A percentile compares a stretch with the other conserved stretches of the same genome.
Evolutionary conservation across 2,329 filamentous ascomycete genomes (phyloP).

Genomic region (Colletotrichum sp.): DNA sequence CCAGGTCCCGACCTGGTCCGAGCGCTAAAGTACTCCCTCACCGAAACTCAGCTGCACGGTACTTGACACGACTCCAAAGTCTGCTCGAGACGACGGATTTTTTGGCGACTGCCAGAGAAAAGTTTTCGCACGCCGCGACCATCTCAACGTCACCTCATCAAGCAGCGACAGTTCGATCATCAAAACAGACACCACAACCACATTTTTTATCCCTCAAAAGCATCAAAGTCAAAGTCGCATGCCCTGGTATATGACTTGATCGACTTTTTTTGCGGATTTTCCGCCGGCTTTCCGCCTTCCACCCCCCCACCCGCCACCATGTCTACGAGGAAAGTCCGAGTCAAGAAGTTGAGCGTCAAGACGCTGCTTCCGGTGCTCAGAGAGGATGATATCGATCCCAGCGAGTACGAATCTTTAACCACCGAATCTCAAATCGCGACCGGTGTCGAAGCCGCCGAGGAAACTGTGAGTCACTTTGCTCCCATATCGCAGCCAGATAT

Average conservation of each 20-base stretch:
- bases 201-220: slow-evolving; percentile 60
- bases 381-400: slow-evolving; percentile 88
- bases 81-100: slow-evolving; percentile 11
- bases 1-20: slow-evolving; percentile 16
- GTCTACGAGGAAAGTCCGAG: slow-evolving; percentile 74
- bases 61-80: slow-evolving; percentile 16
- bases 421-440: slow-evolving; percentile 89
- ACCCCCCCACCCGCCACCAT: slow-evolving; percentile 51
- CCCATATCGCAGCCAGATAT: slow-evolving; percentile 38
- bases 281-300: slow-evolving; percentile 50
- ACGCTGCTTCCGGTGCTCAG: slow-evolving; percentile 85
- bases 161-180: slow-evolving; percentile 52
- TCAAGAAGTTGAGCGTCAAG: slow-evolving; percentile 93
- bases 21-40: slow-evolving; percentile 16
- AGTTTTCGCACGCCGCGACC: slow-evolving; percentile 50
- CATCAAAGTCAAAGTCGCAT: slow-evolving; percentile 56
- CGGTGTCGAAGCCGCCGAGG: slow-evolving; percentile 95
- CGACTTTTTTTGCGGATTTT: slow-evolving; percentile 69
- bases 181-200: slow-evolving; percentile 58
- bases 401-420: slow-evolving; percentile 84
- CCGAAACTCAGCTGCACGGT: slow-evolving; percentile 4
- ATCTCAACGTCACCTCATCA: slow-evolving; percentile 63
- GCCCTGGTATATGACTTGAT: slow-evolving; percentile 65
- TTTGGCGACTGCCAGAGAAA: slow-evolving; percentile 43
- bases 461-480: slow-evolving; percentile 77